Evolutionary conservation across 768 basidiomycete species (phyloP).

Genomic region (Polyporus arcularius): DNA sequence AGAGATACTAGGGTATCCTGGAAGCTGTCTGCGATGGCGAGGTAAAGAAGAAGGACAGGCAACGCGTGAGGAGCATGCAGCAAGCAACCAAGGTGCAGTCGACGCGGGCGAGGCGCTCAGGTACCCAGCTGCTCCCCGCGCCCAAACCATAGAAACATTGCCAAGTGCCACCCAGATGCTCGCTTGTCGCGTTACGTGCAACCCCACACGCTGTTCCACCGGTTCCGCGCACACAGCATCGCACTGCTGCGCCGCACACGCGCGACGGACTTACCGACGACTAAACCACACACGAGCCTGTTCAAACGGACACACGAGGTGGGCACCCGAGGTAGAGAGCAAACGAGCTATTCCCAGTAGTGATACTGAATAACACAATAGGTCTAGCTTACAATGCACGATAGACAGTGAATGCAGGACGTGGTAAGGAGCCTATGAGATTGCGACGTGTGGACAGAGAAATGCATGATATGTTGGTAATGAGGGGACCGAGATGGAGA

Average conservation of each 20-base stretch:
- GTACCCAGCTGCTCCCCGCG: neutral
- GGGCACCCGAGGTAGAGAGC: neutral
- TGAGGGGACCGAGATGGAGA: slow-evolving; percentile 16
- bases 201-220: no score
- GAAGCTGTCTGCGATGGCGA: neutral
- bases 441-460: slow-evolving; percentile 22
- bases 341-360: slow-evolving; percentile 10
- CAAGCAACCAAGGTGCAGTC: neutral
- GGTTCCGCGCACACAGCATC: no score
- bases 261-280: neutral
- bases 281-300: neutral
- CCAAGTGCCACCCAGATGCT: no score
- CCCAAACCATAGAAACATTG: neutral
- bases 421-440: slow-evolving; percentile 16
- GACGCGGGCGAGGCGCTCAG: slow-evolving; percentile 17
- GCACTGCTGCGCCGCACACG: no score
- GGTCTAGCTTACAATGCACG: slow-evolving; percentile 33
- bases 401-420: slow-evolving; percentile 17
- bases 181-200: no score
- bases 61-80: slow-evolving; percentile 5
- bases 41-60: neutral
- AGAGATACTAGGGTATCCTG: neutral
- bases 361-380: slow-evolving; percentile 29
- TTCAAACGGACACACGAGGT: neutral
- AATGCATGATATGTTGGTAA: slow-evolving; percentile 26